Evolutionary conservation across 371 early-diverging fungal genomes (phyloP), one percentile per base, ranked within the genome.

Genomic region (Saksenaea oblongispora): DNA sequence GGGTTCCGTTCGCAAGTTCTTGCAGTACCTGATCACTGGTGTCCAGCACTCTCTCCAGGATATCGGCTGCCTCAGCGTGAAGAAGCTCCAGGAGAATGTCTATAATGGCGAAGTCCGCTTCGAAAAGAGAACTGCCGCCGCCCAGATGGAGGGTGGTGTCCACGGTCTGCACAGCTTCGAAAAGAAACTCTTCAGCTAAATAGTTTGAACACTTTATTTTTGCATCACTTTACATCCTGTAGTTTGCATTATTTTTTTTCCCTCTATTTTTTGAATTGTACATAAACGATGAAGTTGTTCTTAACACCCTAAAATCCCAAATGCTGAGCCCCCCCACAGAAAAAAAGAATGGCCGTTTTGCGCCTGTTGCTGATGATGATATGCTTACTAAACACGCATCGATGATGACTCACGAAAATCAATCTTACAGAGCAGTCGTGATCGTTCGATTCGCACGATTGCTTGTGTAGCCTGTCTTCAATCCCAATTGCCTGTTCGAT

Each of bases 31-130:
- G 53, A 83, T 87, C 61, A 91, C 95, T 55, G 98, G 98, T 67
- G 85, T 98, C 36, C 96, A 98, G 83, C 98, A 98, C 76, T 91
- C 93, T 61, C 85, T 98, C 44, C 98, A 98, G 85, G 98, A 98
- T 78, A 95, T 98, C 85, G 98, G 98, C 59, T 87, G 86, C 41
- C 73, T 64, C 15, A 83, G 82, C 59, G 70, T 96, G 47, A 69
- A 71, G 27, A 72, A 82, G 54, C 78, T 98, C 69, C 86, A 85
- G 76, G 75, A 84, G 2, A 82, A 76, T 61, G 94, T 94, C 58
- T 73, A 74, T 34, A 63, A 47, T 11, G 96, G 95, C 35, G 66
- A 73, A 37, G 91, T 96, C 47, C 89, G 97, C 62, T 98, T 98
- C 65, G 96, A 98, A 84, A 89, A 90, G 76, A 88, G 98, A 66